Conservation (phyloP, 192 early-diverging fungal species). For the Phycomyces nitens region DNA sequence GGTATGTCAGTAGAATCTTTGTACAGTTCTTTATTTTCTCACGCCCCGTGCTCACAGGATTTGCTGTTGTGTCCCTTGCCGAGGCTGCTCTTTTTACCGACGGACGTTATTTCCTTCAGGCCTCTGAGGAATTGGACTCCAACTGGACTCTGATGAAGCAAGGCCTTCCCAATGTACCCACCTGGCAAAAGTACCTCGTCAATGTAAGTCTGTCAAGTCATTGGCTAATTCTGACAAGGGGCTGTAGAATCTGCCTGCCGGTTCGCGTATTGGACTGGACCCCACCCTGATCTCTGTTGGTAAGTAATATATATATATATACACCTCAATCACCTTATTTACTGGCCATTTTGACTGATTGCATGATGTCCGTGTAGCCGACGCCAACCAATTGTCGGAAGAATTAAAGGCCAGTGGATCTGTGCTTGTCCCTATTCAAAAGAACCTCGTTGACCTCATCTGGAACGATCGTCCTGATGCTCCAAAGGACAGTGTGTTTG, state of each 20-base stretch:
- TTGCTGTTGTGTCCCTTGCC: constrained; percentile 79
- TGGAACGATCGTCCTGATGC: constrained; percentile 78
- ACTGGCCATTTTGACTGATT: not conserved
- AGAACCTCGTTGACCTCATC: constrained; percentile 84
- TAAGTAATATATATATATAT: constrained; percentile 31
- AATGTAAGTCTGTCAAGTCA: constrained; percentile 42
- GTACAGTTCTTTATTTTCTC: constrained; percentile 5
- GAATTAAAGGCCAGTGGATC: constrained; percentile 46
- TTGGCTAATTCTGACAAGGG: not conserved
- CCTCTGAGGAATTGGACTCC: constrained; percentile 81
- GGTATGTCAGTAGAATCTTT: constrained; percentile 49
- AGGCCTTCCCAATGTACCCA: constrained; percentile 82
- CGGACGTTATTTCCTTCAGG: constrained; percentile 97
- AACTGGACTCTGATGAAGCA: constrained; percentile 96
- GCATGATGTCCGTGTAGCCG: constrained; percentile 12
- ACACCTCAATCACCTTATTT: not conserved
- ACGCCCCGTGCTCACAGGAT: constrained; percentile 41
- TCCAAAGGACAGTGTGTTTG: constrained; percentile 62
- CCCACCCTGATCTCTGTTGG: constrained; percentile 78
- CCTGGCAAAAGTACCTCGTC: constrained; percentile 85
- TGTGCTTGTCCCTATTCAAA: constrained; percentile 61
- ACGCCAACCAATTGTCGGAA: constrained; percentile 22
- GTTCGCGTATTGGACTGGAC: constrained; percentile 89
- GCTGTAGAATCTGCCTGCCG: constrained; percentile 54
- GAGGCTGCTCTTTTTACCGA: constrained; percentile 92